These are phyloP conservation scores for Dacryopinax primogenitus DNA, from an alignment of 768 basidiomycete genomes.

Conservation along the genomic window DNA sequence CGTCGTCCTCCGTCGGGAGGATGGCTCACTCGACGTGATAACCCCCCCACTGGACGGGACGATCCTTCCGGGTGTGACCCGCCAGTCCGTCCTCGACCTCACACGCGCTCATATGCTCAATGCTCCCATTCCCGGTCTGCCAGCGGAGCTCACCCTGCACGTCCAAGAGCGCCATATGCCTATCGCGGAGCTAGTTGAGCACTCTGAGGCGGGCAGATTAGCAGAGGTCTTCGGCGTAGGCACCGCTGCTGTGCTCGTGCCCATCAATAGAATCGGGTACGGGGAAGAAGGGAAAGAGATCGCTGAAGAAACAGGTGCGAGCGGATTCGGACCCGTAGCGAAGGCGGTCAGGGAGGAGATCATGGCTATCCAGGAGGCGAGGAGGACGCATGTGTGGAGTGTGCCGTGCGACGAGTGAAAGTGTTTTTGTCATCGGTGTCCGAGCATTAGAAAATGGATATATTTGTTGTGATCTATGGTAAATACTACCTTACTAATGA, in stretches of 20 bases:
- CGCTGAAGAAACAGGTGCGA: conserved; percentile 44
- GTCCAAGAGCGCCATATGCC: conserved; percentile 50
- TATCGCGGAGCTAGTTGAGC: conserved; percentile 40
- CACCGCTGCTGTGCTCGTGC: conserved; percentile 65
- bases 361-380: conserved; percentile 65
- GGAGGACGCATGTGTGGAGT: conserved; percentile 54
- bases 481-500: background rate
- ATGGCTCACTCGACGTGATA: conserved; percentile 64
- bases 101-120: conserved; percentile 45
- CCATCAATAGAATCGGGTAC: conserved; percentile 62
- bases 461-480: background rate
- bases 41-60: conserved; percentile 85
- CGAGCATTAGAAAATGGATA: background rate
- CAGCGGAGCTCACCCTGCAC: conserved; percentile 35
- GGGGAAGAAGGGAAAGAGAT: conserved; percentile 42
- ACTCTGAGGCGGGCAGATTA: conserved; percentile 46
- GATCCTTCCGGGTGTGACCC: conserved; percentile 85
- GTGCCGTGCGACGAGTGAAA: conserved; percentile 24
- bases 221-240: conserved; percentile 79
- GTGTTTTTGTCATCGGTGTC: background rate
- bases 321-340: conserved; percentile 44
- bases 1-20: conserved; percentile 44
- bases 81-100: conserved; percentile 68
- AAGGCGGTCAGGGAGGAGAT: conserved; percentile 57
- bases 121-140: conserved; percentile 30